phyloP scores from a whole-genome alignment of 192 early-diverging fungal species.

The Neocallimastix lanati region DNA sequence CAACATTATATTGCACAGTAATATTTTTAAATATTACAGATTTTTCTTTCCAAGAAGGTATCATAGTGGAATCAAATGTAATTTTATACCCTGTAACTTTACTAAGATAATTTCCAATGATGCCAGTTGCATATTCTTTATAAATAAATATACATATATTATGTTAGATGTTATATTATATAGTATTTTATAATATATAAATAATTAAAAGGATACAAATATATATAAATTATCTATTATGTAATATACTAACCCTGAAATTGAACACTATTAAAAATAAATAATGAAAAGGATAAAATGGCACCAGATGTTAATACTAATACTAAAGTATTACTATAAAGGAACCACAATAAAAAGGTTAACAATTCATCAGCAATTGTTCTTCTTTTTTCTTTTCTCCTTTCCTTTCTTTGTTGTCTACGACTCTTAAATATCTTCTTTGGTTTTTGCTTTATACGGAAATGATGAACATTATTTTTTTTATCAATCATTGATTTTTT shows the following conservation, averaged over 20 bases:
- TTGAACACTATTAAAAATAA: not conserved
- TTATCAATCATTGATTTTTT: too few relatives aligned
- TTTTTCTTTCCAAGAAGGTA: conserved; percentile 81
- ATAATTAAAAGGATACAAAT: not conserved
- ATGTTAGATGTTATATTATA: too few relatives aligned
- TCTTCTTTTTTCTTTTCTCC: not conserved
- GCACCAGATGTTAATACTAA: not conserved
- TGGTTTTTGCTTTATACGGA: not conserved
- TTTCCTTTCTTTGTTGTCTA: not conserved
- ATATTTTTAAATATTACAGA: conserved; percentile 77
- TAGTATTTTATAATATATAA: too few relatives aligned
- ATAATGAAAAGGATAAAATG: not conserved
- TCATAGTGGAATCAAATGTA: conserved; percentile 75
- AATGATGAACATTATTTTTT: not conserved
- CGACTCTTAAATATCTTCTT: not conserved
- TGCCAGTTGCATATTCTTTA: conserved; percentile 56
- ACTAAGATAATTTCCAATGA: conserved; percentile 63
- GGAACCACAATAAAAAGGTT: not conserved
- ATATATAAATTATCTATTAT: not conserved
- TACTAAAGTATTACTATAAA: not conserved
- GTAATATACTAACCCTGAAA: not conserved
- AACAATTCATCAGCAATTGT: not conserved
- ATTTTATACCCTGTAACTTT: conserved; percentile 62
- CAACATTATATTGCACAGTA: conserved; percentile 16
- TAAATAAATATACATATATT: too few relatives aligned